Evolutionary conservation across 257 asterid species (phyloP), one percentile per base, ranked within the genome.

Genomic region (Solanum bulbocastanum): DNA sequence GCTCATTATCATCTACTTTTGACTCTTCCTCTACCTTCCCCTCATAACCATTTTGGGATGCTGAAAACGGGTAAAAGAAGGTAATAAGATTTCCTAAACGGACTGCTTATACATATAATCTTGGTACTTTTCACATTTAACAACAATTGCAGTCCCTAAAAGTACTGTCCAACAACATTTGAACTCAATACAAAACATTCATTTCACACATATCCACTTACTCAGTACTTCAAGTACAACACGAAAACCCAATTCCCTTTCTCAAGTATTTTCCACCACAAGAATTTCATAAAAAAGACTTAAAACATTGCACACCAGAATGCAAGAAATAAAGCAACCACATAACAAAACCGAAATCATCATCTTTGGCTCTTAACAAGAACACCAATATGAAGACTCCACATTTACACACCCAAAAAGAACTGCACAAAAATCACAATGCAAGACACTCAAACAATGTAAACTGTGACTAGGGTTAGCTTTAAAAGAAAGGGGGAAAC

Each of bases 1-100:
- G 78, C 87, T 83, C 88, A 15, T 35, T 46, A 6, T 71, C 90
- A 56, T 88, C 91, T 78, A 65, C 91, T 86, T 88, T 86, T 40
- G 87, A 78, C 56, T 86, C 89, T 15, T 81, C 88, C 12, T 73
- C 92, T 16, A 32, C 84, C 49, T 85, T 82, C 22, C 87, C 90
- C 65, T 86, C 89, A 33, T 79, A 89, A 39, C 89, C 94, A 84
- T 91, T 89, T 88, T 73, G 92, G 30, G 87, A 44, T 25, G 89
- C 88, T 84, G 78, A 65, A 66, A 85, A 49, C 40, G 0, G 44
- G 39, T 44, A 46, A 82, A 44, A 82, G 40, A 78, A 42, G 65
- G 65, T 15, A 46, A 30, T 3, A 46, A 46, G 68, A 12, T 32
- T 81, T 46, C 56, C 37, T 16, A 25, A 39, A 36, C 10, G 33